phyloP scores from a whole-genome alignment of 176 grass and related monocot species.

The Phoenix roebelenii region DNA sequence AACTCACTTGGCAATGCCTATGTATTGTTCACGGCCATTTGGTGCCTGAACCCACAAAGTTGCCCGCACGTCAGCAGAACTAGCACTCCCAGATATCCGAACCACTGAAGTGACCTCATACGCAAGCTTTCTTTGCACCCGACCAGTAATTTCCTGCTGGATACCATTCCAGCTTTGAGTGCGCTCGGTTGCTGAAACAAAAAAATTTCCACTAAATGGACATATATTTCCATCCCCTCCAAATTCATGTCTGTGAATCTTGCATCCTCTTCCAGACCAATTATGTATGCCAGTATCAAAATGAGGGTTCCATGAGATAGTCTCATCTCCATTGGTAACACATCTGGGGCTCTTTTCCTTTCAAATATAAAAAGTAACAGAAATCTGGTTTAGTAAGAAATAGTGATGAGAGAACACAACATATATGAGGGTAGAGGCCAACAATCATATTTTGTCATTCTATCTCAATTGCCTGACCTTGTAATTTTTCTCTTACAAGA shows the following conservation, averaged over 20 bases:
- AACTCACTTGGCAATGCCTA: conserved; percentile 81
- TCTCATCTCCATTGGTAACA: conserved; percentile 19
- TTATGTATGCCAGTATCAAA: conserved; percentile 64
- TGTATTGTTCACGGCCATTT: conserved; percentile 73
- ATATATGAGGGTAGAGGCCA: no score
- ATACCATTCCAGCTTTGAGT: conserved; percentile 82
- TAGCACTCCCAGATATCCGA: conserved; percentile 47
- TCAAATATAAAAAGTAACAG: conserved; percentile 8
- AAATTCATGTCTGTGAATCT: conserved; percentile 60
- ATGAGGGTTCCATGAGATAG: conserved; percentile 59
- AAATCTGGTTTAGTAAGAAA: not conserved
- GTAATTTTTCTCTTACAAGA: no score
- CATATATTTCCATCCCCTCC: conserved; percentile 43
- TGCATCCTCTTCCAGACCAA: conserved; percentile 99
- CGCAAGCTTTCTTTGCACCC: conserved; percentile 49
- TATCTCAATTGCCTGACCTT: no score
- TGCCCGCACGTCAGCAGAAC: conserved; percentile 46
- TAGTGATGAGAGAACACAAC: no score
- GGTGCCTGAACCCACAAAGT: conserved; percentile 82
- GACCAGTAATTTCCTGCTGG: conserved; percentile 84
- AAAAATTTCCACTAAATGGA: conserved; percentile 63
- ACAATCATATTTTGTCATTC: no score
- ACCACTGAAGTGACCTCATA: conserved; percentile 72
- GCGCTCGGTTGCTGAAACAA: conserved; percentile 65
- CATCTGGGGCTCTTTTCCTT: conserved; percentile 28